Conservation (phyloP, 2,329 filamentous ascomycete genomes). For the Corniculantispora saksenae region DNA sequence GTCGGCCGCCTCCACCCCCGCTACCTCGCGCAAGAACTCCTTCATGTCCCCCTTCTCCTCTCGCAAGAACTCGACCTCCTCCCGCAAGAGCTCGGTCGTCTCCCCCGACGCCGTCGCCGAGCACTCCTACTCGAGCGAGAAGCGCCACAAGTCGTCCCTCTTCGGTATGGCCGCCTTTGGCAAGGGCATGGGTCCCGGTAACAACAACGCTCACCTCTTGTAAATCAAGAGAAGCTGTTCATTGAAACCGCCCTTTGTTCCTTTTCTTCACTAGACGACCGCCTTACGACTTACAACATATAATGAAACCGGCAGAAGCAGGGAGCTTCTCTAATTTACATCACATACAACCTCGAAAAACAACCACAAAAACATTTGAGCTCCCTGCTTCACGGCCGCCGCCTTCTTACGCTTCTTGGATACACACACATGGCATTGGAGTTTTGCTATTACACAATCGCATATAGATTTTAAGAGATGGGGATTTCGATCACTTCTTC, state of each 20-base stretch:
- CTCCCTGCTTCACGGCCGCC: constrained; percentile 7
- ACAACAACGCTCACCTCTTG: neutral
- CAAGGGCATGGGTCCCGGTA: neutral
- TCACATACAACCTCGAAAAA: neutral
- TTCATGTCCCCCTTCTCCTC: neutral
- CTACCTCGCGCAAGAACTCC: constrained; percentile 3
- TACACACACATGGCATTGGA: constrained; percentile 12
- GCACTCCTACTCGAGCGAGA: constrained; percentile 3
- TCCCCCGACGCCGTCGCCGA: neutral
- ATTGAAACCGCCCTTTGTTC: neutral
- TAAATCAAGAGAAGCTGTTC: neutral
- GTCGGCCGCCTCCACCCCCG: neutral
- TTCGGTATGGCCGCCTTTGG: constrained; percentile 10
- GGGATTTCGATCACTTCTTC: neutral
- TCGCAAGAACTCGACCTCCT: neutral
- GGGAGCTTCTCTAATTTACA: neutral
- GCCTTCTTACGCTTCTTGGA: constrained; percentile 5
- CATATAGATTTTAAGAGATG: neutral
- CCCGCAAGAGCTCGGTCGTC: neutral
- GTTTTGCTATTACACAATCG: constrained; percentile 6
- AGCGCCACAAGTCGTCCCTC: constrained; percentile 10
- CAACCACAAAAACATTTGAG: neutral
- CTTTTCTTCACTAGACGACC: neutral
- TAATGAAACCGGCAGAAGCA: constrained; percentile 16
- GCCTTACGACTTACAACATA: constrained; percentile 7